phyloP scores from a whole-genome alignment of 495 filamentous ascomycete genomes.

The Penicillium desertorum region DNA sequence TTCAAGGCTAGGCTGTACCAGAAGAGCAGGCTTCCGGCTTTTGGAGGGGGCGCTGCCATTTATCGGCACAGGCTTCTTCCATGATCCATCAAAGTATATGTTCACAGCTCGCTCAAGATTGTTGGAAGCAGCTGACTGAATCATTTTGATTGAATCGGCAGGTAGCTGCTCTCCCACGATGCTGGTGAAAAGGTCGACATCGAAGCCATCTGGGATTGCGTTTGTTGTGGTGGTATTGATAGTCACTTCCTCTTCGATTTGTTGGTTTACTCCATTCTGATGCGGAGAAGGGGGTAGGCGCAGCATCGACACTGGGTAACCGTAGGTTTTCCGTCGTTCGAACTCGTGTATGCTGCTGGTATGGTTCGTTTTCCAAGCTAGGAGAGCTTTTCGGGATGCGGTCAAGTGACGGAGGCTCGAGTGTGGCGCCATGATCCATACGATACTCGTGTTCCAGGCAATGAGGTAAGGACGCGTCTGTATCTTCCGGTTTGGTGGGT shows the following conservation, averaged over 20 bases:
- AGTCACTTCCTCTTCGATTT: background rate
- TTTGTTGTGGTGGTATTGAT: background rate
- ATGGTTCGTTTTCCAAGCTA: background rate
- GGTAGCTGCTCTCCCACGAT: conserved; percentile 70
- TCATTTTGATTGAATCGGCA: conserved; percentile 46
- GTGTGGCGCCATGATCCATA: background rate
- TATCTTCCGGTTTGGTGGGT: conserved; percentile 3
- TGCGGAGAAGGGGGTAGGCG: background rate
- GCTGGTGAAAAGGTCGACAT: conserved; percentile 63
- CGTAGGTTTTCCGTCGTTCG: background rate
- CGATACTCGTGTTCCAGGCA: conserved; percentile 1
- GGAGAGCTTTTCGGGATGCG: background rate
- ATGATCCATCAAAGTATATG: conserved; percentile 93
- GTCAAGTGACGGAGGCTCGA: conserved; percentile 2
- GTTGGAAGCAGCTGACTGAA: conserved; percentile 59
- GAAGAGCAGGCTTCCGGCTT: conserved; percentile 13
- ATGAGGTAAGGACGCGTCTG: conserved; percentile 28
- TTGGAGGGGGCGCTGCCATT: conserved; percentile 12
- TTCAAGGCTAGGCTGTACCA: conserved; percentile 2
- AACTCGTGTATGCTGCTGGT: background rate
- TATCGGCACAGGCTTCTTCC: conserved; percentile 54
- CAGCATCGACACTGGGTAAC: background rate
- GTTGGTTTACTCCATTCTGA: background rate
- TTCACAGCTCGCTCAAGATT: conserved; percentile 69
- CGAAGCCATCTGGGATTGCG: conserved; percentile 50